phyloP scores from a whole-genome alignment of 148 eudicot genomes.

The Amaranthus cruentus region DNA sequence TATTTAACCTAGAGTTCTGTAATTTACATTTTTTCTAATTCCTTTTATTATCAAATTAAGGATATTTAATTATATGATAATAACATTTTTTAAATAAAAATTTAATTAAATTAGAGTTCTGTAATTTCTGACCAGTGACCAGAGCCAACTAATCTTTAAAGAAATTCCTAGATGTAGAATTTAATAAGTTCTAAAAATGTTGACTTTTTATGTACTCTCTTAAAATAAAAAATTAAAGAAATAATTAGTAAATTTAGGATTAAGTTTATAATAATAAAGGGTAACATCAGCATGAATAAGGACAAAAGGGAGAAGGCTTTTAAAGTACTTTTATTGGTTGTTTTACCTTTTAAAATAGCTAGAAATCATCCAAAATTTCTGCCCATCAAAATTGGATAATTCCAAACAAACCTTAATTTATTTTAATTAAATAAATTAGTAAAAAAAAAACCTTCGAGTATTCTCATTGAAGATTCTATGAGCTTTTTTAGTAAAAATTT shows the following conservation, averaged over 20 bases:
- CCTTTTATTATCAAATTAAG: background rate
- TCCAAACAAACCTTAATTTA: conserved; percentile 17
- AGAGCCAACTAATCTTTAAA: conserved; percentile 22
- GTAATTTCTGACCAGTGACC: conserved; percentile 22
- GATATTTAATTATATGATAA: background rate
- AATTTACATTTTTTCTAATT: background rate
- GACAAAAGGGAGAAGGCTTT: conserved; percentile 34
- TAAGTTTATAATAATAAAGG: conserved; percentile 3
- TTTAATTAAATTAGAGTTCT: conserved; percentile 6
- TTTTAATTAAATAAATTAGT: background rate
- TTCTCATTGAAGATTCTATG: conserved; percentile 24
- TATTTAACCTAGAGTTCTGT: no score
- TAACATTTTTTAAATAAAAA: background rate
- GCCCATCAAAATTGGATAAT: conserved; percentile 29
- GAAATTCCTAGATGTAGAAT: conserved; percentile 20
- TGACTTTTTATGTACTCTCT: conserved; percentile 26
- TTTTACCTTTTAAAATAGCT: conserved; percentile 14
- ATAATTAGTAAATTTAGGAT: conserved; percentile 9
- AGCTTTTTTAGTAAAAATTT: conserved; percentile 15
- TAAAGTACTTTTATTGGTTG: conserved; percentile 32
- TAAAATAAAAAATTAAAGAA: conserved; percentile 2
- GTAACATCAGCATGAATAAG: conserved; percentile 21
- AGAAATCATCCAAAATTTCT: conserved; percentile 16
- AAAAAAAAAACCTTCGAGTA: background rate
- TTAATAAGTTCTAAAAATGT: conserved; percentile 11